Evolutionary conservation across 805 yeast genomes (phyloP), one percentile per base, ranked within the genome.

Genomic region (Saccharomycopsis sp.): DNA sequence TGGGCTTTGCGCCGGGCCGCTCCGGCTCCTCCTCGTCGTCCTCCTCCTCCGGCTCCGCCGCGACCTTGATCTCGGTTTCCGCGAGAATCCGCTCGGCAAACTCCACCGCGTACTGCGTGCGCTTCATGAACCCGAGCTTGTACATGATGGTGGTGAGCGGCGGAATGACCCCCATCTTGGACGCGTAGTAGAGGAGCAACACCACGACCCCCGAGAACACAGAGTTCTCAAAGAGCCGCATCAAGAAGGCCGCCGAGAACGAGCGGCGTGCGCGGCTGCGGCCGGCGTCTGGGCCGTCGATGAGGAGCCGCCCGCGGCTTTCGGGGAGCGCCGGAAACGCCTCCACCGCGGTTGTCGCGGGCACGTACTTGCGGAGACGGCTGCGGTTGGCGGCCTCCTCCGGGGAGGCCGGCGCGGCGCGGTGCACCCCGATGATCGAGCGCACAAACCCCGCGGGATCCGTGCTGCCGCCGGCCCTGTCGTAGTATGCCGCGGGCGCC

Each of bases 401-500:
- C 12, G 65, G 64, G 14, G 64, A 60, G 18, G 64, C 44, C n/a
- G 18, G 18, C 8, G 4, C 16, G 48, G 48, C 21, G 5, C 69
- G 69, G 64, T 81, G 85, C 2, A 81, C 85, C 9, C 85, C 86
- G 14, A 73, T 66, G 2, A 81, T 70, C 0, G 81, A 75, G 1
- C 74, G 69, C 21, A 69, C 70, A 56, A 79, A 70, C 21, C 75
- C 67, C 18, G 71, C 74, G 3, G 34, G 20, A 20, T 34, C 12
- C 47, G 21, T 3, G 9, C 40, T 12, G 15, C 48, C 7, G 48
- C 47, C 18, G n/a, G n/a, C 20, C 18, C 14, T 20, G 5, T 54
- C 62, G 47, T 79, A 83, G 71, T 85, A 90, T 54, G 79, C 75
- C 0, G 97, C 85, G 1, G 79, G 65, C 0, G 96, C 92, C 0